Evolutionary conservation across 345 rosid genomes (phyloP), one percentile per base, ranked within the genome.

Genomic region (Dimocarpus longan): DNA sequence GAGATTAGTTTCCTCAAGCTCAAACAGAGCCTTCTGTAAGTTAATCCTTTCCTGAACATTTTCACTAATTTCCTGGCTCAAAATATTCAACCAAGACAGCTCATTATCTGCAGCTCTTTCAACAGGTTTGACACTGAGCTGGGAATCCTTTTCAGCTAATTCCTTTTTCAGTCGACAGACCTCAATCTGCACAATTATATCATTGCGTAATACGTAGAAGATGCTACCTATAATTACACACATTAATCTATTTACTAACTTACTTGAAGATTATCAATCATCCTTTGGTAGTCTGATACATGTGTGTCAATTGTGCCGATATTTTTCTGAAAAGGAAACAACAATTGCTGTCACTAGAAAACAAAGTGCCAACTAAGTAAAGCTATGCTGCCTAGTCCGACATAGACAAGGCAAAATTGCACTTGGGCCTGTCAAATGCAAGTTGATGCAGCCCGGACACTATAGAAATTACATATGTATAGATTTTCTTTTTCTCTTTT

Each of bases 231-330:
- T 15, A 63, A 67, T 59, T 39, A 57, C n/a, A 68, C 15, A 74
- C 15, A 70, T 11, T 77, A 80, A 50, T 67, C n/a, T 26, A 80
- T 40, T 54, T 43, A 78, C 68, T 42, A 48, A 71, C 85, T 67
- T 82, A 83, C 99, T 90, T 95, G 97, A 87, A 95, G 99, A 88
- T 86, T 88, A 82, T 95, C 99, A 82, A 95, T 93, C 98, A 95
- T 95, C 68, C 90, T 89, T 80, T 95, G 98, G 88, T 95, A 95
- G 87, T 95, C 99, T 73, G 97, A 91, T 66, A 95, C 91, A 72
- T 93, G 97, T 63, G 90, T 90, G 78, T 93, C 95, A 21, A 95
- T 81, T 78, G 97, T 91, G 79, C 99, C 99, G 48, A 95, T 89
- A 80, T 93, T 95, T 93, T 95, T 91, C 98, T 95, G 89, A 19